phyloP scores from a whole-genome alignment of 148 eudicot species.

The Camellia lanceoleosa region DNA sequence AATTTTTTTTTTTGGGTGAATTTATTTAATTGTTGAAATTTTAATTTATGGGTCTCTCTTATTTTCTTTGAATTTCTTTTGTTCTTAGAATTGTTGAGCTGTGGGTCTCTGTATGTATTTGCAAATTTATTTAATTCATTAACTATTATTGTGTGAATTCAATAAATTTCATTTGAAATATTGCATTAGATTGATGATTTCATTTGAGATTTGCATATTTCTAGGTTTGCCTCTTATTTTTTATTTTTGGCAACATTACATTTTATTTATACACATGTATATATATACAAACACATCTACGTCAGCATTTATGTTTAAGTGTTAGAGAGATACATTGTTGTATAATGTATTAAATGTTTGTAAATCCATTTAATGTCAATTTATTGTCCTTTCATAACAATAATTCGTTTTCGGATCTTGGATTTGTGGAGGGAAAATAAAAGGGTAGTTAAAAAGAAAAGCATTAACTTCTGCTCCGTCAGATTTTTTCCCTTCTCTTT shows the following conservation, averaged over 20 bases:
- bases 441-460: no score
- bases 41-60: background rate
- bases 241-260: slow-evolving; percentile 2
- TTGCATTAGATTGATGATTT: background rate
- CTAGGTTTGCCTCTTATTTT: background rate
- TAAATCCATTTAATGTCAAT: background rate
- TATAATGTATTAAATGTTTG: background rate
- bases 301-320: background rate
- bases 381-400: background rate
- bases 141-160: background rate
- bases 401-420: background rate
- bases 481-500: no score
- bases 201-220: background rate
- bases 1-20: background rate
- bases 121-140: background rate
- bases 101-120: background rate
- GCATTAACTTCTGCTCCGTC: no score
- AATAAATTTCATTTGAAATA: background rate
- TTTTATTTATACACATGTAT: background rate
- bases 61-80: background rate
- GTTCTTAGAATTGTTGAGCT: background rate
- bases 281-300: background rate
- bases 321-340: background rate
- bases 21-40: background rate
- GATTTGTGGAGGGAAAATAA: no score